Percentiles rank a stretch among this genome's conserved stretches.
Evolutionary conservation across 129 eudicot species (phyloP).

Genomic region (Artemisia tridentata): DNA sequence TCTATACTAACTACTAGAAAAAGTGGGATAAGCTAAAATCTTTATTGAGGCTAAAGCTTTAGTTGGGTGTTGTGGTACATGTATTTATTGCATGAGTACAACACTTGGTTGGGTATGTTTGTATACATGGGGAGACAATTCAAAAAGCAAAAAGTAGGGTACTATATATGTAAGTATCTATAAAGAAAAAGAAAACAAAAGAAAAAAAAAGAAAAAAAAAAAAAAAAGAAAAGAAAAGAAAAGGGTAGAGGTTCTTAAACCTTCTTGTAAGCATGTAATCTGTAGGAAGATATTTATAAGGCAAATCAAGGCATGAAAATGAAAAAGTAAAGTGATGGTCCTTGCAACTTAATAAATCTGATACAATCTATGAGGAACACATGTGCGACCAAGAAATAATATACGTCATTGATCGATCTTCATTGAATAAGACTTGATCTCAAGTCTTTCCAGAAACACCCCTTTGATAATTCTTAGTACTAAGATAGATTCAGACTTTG

Average conservation of each 20-base stretch:
- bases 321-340: slow-evolving; percentile 19
- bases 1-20: slow-evolving; percentile 15
- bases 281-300: slow-evolving; percentile 27
- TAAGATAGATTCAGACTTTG: too few species aligned
- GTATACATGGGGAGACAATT: slow-evolving; percentile 9
- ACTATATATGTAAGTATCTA: background rate
- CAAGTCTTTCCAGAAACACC: too few species aligned
- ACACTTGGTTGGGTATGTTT: slow-evolving; percentile 2
- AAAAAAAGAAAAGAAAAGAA: too few species aligned
- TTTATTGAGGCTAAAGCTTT: slow-evolving; percentile 18
- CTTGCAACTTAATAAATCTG: background rate
- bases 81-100: slow-evolving; percentile 27
- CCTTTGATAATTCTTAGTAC: background rate
- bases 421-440: too few species aligned
- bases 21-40: background rate
- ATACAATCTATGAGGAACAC: background rate
- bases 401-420: background rate
- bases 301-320: slow-evolving; percentile 21
- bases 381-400: background rate
- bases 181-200: slow-evolving; percentile 32
- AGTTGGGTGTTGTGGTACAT: slow-evolving; percentile 18
- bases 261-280: slow-evolving; percentile 37
- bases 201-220: too few species aligned
- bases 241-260: slow-evolving; percentile 34
- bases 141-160: slow-evolving; percentile 22